Evolutionary conservation across 306 rosid genomes (phyloP).

Genomic region (Comarum palustre): DNA sequence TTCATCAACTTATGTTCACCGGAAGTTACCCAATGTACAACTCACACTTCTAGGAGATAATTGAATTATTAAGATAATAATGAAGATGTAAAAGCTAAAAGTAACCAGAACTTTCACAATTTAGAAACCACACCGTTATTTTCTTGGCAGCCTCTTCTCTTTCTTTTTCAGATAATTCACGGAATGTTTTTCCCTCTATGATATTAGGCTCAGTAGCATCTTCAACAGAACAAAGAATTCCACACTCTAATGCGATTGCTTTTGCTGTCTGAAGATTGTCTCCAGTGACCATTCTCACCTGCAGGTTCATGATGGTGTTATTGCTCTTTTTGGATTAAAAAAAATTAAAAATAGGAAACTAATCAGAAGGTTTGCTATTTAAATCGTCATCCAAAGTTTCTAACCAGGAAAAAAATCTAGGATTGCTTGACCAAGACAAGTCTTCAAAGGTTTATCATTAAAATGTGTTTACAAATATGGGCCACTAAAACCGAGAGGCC

Average conservation of each 20-base stretch:
- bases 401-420: background rate
- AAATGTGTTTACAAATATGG: background rate
- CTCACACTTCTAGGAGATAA: background rate
- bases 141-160: conserved; percentile 66
- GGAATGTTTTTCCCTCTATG: conserved; percentile 86
- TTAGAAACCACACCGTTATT: conserved; percentile 53
- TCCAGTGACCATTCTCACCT: conserved; percentile 99
- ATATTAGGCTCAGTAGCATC: conserved; percentile 72
- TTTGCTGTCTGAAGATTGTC: conserved; percentile 94
- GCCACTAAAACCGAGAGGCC: background rate
- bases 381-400: background rate
- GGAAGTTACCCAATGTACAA: background rate
- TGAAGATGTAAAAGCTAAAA: conserved; percentile 25
- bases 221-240: conserved; percentile 63
- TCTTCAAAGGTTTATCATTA: background rate
- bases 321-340: background rate
- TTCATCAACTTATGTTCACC: conserved; percentile 16
- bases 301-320: conserved; percentile 25
- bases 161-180: conserved; percentile 65
- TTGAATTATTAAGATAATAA: conserved; percentile 9
- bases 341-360: background rate
- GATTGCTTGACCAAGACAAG: background rate
- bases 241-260: conserved; percentile 97
- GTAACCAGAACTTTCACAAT: conserved; percentile 11
- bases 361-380: background rate